Percentiles rank a stretch among this genome's conserved stretches.
These are phyloP conservation scores for Pichia scutulata DNA, from an alignment of 805 yeast species.

Conservation along the genomic window DNA sequence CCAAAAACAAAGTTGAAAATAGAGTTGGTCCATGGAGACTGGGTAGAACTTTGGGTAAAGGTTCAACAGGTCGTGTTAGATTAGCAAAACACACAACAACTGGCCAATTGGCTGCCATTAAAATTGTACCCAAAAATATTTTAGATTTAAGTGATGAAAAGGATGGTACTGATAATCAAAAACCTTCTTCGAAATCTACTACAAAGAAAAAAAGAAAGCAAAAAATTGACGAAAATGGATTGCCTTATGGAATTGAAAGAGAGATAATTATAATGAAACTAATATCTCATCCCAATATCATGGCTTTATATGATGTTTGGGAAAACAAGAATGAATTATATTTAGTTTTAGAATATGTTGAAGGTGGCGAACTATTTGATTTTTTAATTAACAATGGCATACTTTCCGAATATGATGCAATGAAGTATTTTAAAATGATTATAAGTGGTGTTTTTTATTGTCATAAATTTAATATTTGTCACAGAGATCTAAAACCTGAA, in stretches of 20 bases:
- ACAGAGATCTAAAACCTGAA: constrained; percentile 78
- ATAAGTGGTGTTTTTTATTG: constrained; percentile 73
- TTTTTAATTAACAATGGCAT: constrained; percentile 65
- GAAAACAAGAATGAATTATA: constrained; percentile 88
- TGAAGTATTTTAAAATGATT: constrained; percentile 69
- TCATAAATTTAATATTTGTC: constrained; percentile 74
- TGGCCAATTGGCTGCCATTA: constrained; percentile 76
- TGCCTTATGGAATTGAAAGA: constrained; percentile 93
- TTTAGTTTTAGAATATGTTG: constrained; percentile 72
- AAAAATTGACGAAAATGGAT: constrained; percentile 35
- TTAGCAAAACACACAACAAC: constrained; percentile 61
- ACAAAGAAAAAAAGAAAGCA: constrained; percentile 17
- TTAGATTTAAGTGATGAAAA: constrained; percentile 9
- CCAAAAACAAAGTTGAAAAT: constrained; percentile 30
- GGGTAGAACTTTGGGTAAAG: constrained; percentile 73
- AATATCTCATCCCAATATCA: constrained; percentile 86
- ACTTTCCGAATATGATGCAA: constrained; percentile 64
- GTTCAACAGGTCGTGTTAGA: constrained; percentile 76
- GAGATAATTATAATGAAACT: constrained; percentile 97
- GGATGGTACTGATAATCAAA: background rate
- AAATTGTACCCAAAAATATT: constrained; percentile 63
- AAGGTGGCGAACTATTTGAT: constrained; percentile 83
- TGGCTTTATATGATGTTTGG: constrained; percentile 95
- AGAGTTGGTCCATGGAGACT: constrained; percentile 76
- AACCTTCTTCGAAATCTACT: constrained; percentile 11